Percentiles rank a stretch among this genome's conserved stretches.
Conservation (phyloP, 1,139 yeast species). For the Suhomyces wounanorum region DNA sequence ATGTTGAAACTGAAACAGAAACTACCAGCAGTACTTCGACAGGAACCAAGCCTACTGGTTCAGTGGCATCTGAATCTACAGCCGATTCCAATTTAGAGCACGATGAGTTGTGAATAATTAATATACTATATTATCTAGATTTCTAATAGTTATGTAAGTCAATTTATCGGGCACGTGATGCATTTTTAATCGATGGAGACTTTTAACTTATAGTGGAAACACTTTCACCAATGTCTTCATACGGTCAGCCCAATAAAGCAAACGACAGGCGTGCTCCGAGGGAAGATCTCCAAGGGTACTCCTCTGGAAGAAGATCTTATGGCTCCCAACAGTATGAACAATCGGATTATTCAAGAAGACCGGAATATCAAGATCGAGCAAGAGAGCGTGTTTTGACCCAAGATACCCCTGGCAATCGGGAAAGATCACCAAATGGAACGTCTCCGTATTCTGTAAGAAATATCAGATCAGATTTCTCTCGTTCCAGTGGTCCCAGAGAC, state of each 20-base stretch:
- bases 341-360: slow-evolving; percentile 10
- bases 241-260: background rate
- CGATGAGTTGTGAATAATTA: slow-evolving; percentile 9
- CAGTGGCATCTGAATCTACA: background rate
- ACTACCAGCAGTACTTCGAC: background rate
- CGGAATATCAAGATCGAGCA: slow-evolving; percentile 14
- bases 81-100: slow-evolving; percentile 3
- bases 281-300: slow-evolving; percentile 13
- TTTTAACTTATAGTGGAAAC: background rate
- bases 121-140: background rate
- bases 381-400: slow-evolving; percentile 13
- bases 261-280: slow-evolving; percentile 1
- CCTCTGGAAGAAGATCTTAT: slow-evolving; percentile 13
- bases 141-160: background rate
- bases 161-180: background rate
- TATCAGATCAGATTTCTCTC: background rate
- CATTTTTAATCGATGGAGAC: background rate
- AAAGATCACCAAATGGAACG: slow-evolving; percentile 10
- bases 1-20: background rate
- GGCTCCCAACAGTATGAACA: slow-evolving; percentile 1
- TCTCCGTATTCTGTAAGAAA: background rate
- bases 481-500: slow-evolving; percentile 2
- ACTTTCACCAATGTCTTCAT: slow-evolving; percentile 1
- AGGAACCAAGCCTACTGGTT: background rate
- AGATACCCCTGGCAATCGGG: background rate